These are phyloP conservation scores for Pseudophaeomoniella oleicola DNA, from an alignment of 2,329 filamentous ascomycete species.

Conservation along the genomic window DNA sequence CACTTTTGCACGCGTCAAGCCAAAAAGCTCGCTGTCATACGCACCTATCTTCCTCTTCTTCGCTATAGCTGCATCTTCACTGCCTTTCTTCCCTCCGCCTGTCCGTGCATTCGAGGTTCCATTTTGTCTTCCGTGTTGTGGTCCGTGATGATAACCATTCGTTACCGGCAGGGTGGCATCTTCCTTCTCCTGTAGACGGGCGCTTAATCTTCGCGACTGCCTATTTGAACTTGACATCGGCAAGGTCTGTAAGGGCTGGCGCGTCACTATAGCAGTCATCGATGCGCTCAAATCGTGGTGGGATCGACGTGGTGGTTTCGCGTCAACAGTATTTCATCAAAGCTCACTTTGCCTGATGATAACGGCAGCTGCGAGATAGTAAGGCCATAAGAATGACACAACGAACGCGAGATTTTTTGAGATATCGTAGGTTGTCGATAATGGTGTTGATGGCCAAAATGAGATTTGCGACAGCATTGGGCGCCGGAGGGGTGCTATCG, in stretches of 20 bases:
- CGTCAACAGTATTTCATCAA: background rate
- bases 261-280: slow-evolving; percentile 17
- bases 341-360: background rate
- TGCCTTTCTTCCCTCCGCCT: slow-evolving; percentile 12
- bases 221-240: slow-evolving; percentile 16
- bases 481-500: background rate
- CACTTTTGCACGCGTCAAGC: background rate
- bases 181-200: slow-evolving; percentile 22
- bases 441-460: background rate
- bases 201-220: slow-evolving; percentile 14
- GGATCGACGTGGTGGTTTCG: background rate
- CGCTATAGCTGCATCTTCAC: slow-evolving; percentile 9
- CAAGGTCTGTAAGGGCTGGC: slow-evolving; percentile 15
- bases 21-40: slow-evolving; percentile 8
- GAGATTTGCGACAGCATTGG: background rate
- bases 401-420: background rate
- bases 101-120: slow-evolving; percentile 9
- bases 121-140: slow-evolving; percentile 8
- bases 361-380: background rate
- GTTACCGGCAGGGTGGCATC: slow-evolving; percentile 8
- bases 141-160: slow-evolving; percentile 5
- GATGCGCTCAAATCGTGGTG: slow-evolving; percentile 5
- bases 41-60: slow-evolving; percentile 31
- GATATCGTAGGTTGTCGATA: background rate
- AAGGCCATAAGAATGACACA: background rate